Conservation (phyloP, 805 yeast species). For the Grigorovia transvaalensis region DNA sequence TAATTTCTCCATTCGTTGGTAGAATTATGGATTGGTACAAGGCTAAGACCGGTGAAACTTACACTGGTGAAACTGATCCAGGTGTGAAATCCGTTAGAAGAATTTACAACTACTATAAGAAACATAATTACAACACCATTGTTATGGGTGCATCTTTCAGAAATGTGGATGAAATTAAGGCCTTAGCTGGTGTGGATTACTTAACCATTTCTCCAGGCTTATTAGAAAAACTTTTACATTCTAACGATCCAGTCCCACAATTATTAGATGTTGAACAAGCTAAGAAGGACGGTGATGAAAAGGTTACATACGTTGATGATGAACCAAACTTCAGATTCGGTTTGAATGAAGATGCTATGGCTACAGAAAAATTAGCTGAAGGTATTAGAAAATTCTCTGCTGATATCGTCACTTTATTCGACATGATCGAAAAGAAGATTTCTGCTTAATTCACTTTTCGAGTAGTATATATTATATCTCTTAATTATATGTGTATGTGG, state of each 20-base stretch:
- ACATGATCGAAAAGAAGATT: conserved; percentile 51
- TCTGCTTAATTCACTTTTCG: conserved; percentile 24
- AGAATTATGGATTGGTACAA: conserved; percentile 98
- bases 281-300: conserved; percentile 36
- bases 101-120: conserved; percentile 95
- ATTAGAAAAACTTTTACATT: conserved; percentile 75
- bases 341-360: conserved; percentile 94
- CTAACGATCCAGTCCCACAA: conserved; percentile 67
- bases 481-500: conserved; percentile 1
- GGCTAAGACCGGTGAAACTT: conserved; percentile 79
- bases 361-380: conserved; percentile 92
- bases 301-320: conserved; percentile 71
- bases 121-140: conserved; percentile 87
- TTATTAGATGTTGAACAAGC: conserved; percentile 62
- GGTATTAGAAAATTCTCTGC: conserved; percentile 96
- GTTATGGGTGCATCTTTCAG: conserved; percentile 99
- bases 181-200: conserved; percentile 92
- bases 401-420: conserved; percentile 74
- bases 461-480: background rate
- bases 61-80: conserved; percentile 70
- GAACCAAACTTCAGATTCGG: conserved; percentile 84
- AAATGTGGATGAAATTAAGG: conserved; percentile 87
- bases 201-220: conserved; percentile 88
- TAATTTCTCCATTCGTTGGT: conserved; percentile 97
- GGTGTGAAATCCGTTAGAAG: conserved; percentile 83